Conservation (phyloP, 163 green algal genomes). For the Volvox carteri region DNA sequence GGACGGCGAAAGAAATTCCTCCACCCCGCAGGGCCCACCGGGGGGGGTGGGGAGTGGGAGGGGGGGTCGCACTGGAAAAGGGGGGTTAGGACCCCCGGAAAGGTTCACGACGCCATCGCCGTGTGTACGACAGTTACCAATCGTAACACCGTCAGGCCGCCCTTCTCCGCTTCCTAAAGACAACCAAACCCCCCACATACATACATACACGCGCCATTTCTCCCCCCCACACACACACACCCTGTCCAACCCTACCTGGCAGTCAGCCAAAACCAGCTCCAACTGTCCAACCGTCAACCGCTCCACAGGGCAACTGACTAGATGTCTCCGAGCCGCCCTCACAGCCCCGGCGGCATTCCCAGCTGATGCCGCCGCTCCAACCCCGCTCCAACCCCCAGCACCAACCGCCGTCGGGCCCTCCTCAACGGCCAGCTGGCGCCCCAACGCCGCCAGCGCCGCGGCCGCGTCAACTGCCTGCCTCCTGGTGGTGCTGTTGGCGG, state of each 20-base stretch:
- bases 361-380: too few relatives aligned
- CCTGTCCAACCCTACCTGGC: constrained; percentile 10
- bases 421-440: background rate
- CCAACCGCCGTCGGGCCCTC: background rate
- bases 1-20: too few relatives aligned
- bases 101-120: background rate
- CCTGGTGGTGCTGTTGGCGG: too few relatives aligned
- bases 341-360: background rate
- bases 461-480: background rate
- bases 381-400: too few relatives aligned
- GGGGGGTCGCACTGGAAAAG: too few relatives aligned
- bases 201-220: background rate
- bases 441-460: constrained; percentile 1
- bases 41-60: too few relatives aligned
- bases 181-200: background rate
- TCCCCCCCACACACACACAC: background rate
- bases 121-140: background rate
- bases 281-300: constrained; percentile 32
- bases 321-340: background rate
- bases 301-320: constrained; percentile 10
- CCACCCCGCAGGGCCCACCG: too few relatives aligned
- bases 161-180: background rate
- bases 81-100: background rate
- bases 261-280: constrained; percentile 41
- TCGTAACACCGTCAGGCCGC: background rate